Conservation (phyloP, 306 rosid genomes). For the Pterocarpus santalinus region DNA sequence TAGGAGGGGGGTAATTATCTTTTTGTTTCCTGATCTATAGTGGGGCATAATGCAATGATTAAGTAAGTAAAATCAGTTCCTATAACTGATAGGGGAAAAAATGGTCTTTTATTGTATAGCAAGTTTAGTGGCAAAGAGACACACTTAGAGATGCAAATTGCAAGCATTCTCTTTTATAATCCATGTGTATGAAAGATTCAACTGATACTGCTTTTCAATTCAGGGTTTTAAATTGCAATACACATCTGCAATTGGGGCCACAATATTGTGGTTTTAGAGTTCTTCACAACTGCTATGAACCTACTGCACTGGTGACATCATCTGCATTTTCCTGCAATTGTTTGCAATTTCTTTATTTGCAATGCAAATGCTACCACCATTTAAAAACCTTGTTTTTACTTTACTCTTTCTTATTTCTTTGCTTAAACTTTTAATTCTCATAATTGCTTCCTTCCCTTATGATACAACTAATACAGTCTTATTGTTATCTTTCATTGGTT, state of each 20-base stretch:
- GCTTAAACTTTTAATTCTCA: neutral
- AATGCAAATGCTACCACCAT: neutral
- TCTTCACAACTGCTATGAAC: neutral
- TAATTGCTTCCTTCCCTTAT: slow-evolving; percentile 12
- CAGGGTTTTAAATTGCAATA: neutral
- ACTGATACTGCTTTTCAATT: slow-evolving; percentile 4
- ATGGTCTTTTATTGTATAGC: neutral
- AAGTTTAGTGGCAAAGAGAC: slow-evolving; percentile 1
- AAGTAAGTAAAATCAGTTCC: slow-evolving; percentile 23
- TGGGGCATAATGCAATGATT: slow-evolving; percentile 3
- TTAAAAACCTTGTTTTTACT: neutral
- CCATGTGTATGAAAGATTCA: neutral
- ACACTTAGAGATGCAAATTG: slow-evolving; percentile 1
- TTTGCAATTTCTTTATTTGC: neutral
- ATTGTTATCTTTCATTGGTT: slow-evolving; percentile 25
- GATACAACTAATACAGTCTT: neutral
- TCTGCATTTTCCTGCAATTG: neutral
- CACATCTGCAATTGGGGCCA: neutral
- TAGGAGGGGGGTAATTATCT: neutral
- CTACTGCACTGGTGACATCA: neutral
- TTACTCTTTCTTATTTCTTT: neutral
- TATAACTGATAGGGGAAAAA: neutral
- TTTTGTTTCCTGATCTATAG: neutral
- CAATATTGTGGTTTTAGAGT: neutral
- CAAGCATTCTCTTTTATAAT: neutral